A percentile compares a stretch with the other conserved stretches of the same genome.
These are phyloP conservation scores for Cryomyces minteri DNA, from an alignment of 495 filamentous ascomycete genomes.

Conservation along the genomic window DNA sequence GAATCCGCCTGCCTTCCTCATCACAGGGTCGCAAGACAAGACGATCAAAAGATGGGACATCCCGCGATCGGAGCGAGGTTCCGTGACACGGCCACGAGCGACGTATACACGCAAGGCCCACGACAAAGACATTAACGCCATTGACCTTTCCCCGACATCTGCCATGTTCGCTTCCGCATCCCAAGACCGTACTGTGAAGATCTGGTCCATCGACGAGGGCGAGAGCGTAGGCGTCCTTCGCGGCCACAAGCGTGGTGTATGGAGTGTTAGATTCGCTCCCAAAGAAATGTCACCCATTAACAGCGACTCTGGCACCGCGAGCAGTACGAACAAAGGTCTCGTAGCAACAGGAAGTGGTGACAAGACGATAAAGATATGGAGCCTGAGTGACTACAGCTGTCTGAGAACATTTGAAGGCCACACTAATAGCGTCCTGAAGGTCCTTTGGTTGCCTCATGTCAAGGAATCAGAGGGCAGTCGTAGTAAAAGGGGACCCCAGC, in stretches of 20 bases:
- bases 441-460: slow-evolving; percentile 65
- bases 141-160: slow-evolving; percentile 53
- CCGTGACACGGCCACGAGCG: slow-evolving; percentile 20
- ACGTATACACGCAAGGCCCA: slow-evolving; percentile 80
- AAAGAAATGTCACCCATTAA: slow-evolving; percentile 51
- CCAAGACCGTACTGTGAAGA: slow-evolving; percentile 91
- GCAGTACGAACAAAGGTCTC: slow-evolving; percentile 45
- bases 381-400: slow-evolving; percentile 78
- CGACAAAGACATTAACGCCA: slow-evolving; percentile 96
- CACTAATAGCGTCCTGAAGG: slow-evolving; percentile 84
- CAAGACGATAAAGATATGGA: slow-evolving; percentile 94
- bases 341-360: slow-evolving; percentile 82
- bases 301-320: slow-evolving; percentile 39
- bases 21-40: slow-evolving; percentile 86
- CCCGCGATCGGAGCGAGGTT: slow-evolving; percentile 17
- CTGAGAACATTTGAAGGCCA: slow-evolving; percentile 90
- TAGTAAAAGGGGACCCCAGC: slow-evolving; percentile 36
- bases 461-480: slow-evolving; percentile 14
- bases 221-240: slow-evolving; percentile 74
- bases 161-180: slow-evolving; percentile 83
- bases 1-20: slow-evolving; percentile 62
- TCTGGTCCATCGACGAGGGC: slow-evolving; percentile 81
- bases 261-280: slow-evolving; percentile 81
- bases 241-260: slow-evolving; percentile 86
- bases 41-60: slow-evolving; percentile 87